Conservation (phyloP, 306 rosid genomes). For the Herpetospermum pedunculosum region DNA sequence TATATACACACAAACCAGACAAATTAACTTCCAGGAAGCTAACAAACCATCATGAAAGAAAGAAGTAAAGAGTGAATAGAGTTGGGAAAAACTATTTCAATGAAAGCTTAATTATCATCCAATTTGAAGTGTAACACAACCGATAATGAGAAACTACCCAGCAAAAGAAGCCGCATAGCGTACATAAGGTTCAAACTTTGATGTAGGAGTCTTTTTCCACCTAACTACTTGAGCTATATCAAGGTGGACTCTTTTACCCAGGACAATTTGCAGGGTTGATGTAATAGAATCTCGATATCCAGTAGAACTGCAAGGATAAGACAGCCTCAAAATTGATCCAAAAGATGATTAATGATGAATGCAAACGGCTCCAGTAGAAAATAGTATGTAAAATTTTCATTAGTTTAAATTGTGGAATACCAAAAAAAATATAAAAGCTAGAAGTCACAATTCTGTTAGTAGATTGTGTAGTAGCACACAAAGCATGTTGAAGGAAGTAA, state of each 20-base stretch:
- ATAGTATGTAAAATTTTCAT: not conserved
- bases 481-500: not conserved
- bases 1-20: not conserved
- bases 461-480: not conserved
- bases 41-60: not conserved
- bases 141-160: conserved; percentile 44
- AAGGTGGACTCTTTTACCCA: conserved; percentile 71
- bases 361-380: not conserved
- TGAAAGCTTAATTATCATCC: not conserved
- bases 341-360: not conserved
- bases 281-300: conserved; percentile 84
- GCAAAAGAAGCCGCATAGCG: conserved; percentile 96
- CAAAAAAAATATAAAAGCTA: not conserved
- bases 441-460: not conserved
- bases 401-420: not conserved
- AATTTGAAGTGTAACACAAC: not conserved
- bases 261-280: conserved; percentile 80
- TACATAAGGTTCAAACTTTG: conserved; percentile 64
- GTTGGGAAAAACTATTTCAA: not conserved
- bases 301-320: conserved; percentile 57
- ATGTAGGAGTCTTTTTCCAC: conserved; percentile 64
- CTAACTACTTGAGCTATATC: conserved; percentile 94
- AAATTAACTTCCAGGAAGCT: not conserved
- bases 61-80: not conserved
- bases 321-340: not conserved